phyloP scores from a whole-genome alignment of 2,329 filamentous ascomycete species.

The Exserohilum turcica region DNA sequence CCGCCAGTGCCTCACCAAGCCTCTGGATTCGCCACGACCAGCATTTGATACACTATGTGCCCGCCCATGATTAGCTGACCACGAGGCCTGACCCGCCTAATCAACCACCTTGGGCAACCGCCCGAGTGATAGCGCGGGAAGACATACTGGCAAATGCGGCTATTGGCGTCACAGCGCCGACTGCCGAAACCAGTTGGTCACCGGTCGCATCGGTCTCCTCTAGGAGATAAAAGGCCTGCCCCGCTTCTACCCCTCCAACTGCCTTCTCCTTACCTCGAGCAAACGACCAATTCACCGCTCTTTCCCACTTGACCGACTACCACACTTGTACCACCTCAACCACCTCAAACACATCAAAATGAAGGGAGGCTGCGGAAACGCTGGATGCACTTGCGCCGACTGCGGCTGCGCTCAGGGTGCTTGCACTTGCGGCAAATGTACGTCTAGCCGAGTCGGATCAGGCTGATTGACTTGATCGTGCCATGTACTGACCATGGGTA shows the following conservation, averaged over 20 bases:
- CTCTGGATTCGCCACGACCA: slow-evolving; percentile 16
- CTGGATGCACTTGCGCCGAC: slow-evolving; percentile 43
- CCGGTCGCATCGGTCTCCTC: slow-evolving; percentile 4
- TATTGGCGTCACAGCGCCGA: slow-evolving; percentile 20
- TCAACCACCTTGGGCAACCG: slow-evolving; percentile 1
- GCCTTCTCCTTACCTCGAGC: slow-evolving; percentile 8
- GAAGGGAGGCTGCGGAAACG: slow-evolving; percentile 42
- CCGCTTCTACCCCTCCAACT: slow-evolving; percentile 20
- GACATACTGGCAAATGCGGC: slow-evolving; percentile 20
- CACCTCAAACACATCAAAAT: slow-evolving; percentile 32
- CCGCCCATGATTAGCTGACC: slow-evolving; percentile 11
- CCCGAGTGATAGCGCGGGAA: not conserved
- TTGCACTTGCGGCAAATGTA: slow-evolving; percentile 38
- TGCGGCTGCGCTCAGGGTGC: slow-evolving; percentile 41
- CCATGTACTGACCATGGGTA: not conserved
- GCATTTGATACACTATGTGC: slow-evolving; percentile 2
- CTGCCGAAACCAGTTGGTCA: slow-evolving; percentile 20
- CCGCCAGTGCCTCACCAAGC: slow-evolving; percentile 10
- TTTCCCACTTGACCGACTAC: slow-evolving; percentile 9
- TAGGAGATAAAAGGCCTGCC: slow-evolving; percentile 21
- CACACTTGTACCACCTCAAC: no score
- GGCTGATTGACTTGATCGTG: not conserved
- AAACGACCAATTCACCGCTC: slow-evolving; percentile 12
- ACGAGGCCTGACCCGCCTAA: slow-evolving; percentile 10
- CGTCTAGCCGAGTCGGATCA: no score